Evolutionary conservation across 192 early-diverging fungal genomes (phyloP), one percentile per base, ranked within the genome.

Genomic region (Phycomyces nitens): DNA sequence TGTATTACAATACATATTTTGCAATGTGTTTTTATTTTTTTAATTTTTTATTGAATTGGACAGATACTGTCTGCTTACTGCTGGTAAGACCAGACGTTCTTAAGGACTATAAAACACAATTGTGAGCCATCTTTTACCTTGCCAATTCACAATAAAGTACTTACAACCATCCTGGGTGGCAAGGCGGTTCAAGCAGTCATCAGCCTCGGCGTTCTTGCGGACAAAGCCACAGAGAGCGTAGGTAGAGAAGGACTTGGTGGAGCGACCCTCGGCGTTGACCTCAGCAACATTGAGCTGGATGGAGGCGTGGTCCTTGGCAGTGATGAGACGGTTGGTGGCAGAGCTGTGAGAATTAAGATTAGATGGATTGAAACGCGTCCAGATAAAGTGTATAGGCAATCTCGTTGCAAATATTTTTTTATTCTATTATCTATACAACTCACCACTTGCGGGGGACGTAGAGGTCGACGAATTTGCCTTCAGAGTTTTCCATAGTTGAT

Each of bases 251-350:
- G 80, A 72, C 59, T 88, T 89, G 56, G 82, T 88, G 73, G 82
- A 71, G 65, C 80, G 82, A 65, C 94, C 95, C 54, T 82, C 83
- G 58, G 86, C 92, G 73, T 97, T 89, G 60, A 97, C 94, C 65
- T 94, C 92, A 63, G 81, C 94, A 72, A 97, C 79, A 90, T 94
- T 97, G 87, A 99, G 86, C 82, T 98, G 97, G 81, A 99, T 91
- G 38, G 94, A 88, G 56, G 95, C 90, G 85, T 99, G 97, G 83
- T 99, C 97, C 89, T 97, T 97, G 83, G 97, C 90, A 70, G 83
- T 89, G 79, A 99, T 97, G 61, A 99, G 86, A 76, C 97, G 94
- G 84, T 92, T 92, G 75, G 95, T 99, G 79, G 94, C 95, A 55
- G 95, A 95, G 93, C 92, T 90, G 51, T 39, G 52, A 67, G 34